Base-by-base conservation (phyloP, 768 basidiomycete genomes). In the Pleurotus cornucopiae region DNA sequence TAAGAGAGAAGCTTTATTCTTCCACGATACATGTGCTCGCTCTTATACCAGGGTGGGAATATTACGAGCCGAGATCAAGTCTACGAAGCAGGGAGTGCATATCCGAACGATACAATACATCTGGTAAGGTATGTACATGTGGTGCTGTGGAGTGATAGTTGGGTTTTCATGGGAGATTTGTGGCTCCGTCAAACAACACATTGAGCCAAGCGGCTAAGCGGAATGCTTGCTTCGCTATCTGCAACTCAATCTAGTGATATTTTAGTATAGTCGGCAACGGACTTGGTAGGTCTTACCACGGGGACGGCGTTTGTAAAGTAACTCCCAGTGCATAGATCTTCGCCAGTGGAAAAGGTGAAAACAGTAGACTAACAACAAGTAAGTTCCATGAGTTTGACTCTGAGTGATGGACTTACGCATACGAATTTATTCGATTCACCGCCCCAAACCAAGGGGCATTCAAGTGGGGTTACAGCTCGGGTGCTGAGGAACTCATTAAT, bases 151-250 rank as follows among this genome's bases (percentile, higher is more conserved):
- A 34, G 30, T 34, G 3, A 9, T 11, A 0, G 30, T 34, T 34
- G 9, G 30, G 3, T 14, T 39, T 46, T 76, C 65, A 74, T 54
- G 73, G 72, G 37, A 75, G 62, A 54, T 65, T 64, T 0, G 71
- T 70, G 21, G 66, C 64, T 11, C 72, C 74, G 49, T 76, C 74
- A 49, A 82, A 78, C 14, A 80, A 62, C 4, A 77, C 75, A 60
- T 79, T 79, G 55, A 79, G 64, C 79, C 78, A 79, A 1, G 78
- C 77, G 7, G 78, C 78, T 34, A 80, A 66, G 21, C 77, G 76
- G 60, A 72, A 77, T 5, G 77, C 78, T 60, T 73, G 72, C 59
- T 76, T 77, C 6, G 77, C 77, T 16, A 79, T 70, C 57, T 79
- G 78, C 2, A 66, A 57, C 60, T 79, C 75, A 49, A 79, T 76